Conservation (phyloP, 331 rosid species). For the Malus hybrid region DNA sequence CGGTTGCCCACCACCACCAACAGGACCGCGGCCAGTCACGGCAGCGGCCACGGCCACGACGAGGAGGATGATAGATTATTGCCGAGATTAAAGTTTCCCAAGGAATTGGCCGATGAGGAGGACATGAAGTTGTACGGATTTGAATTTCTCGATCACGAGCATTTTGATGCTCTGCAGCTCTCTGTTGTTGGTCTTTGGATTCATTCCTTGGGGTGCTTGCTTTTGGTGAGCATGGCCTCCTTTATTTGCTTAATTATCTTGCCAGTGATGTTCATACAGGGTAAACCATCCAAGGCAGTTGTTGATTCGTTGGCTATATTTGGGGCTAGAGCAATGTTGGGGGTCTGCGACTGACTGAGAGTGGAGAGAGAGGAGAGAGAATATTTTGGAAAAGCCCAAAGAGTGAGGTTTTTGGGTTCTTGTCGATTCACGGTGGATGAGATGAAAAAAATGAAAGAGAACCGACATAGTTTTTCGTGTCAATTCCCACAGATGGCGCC, state of each 20-base stretch:
- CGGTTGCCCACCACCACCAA: conserved; percentile 58
- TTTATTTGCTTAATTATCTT: conserved; percentile 71
- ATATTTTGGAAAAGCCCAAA: no score
- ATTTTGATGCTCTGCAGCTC: conserved; percentile 30
- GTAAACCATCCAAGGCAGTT: conserved; percentile 80
- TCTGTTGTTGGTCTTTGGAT: conserved; percentile 51
- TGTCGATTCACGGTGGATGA: no score
- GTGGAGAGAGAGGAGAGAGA: no score
- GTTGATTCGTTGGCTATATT: conserved; percentile 94
- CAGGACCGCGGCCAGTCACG: conserved; percentile 8
- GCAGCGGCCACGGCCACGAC: not conserved
- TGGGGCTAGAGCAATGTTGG: conserved; percentile 35
- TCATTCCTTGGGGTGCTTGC: conserved; percentile 53
- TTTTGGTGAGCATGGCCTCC: conserved; percentile 27
- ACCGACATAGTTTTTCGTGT: no score
- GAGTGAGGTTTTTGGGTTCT: no score
- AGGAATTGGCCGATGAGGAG: conserved; percentile 94
- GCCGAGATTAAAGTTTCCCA: conserved; percentile 47
- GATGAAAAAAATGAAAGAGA: no score
- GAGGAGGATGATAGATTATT: conserved; percentile 11
- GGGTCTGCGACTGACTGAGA: no score
- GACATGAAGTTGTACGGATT: conserved; percentile 50
- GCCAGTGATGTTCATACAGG: conserved; percentile 83
- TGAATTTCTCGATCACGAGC: conserved; percentile 37
- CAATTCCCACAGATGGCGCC: no score